Evolutionary conservation across 176 grass and related monocot genomes (phyloP), one percentile per base, ranked within the genome.

Genomic region (Musa acuminata): DNA sequence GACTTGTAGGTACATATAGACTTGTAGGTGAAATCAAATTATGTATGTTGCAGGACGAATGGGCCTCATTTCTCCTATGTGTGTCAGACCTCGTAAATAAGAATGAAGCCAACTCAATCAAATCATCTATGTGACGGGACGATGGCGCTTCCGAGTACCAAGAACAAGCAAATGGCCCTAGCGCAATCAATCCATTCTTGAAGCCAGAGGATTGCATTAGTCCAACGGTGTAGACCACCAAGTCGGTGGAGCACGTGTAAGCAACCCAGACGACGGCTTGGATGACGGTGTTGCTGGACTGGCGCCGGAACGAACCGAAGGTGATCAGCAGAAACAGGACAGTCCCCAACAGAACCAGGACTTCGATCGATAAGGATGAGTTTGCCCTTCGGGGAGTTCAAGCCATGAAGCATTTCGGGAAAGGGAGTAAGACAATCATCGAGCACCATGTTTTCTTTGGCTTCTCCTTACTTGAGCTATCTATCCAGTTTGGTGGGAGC

Each of bases 171-270:
- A 7, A 71, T 19, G 4, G 54, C 10, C 65, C 64, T 1, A 77
- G 53, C 19, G 43, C 11, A 72, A 77, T 54, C n/a, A 77, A 5
- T 0, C 35, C 66, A 20, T 29, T 20, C 11, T 72, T 43, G 49
- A 17, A 54, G 21, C 24, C 24, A 11, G 57, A 65, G 23, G 54
- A 62, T 11, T 77, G 50, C 75, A 78, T 72, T 13, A 78, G 51
- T 11, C 81, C 75, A 8, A 77, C 53, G 12, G 50, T 77, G 57
- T 77, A 78, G 57, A 43, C 48, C 21, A 77, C 75, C 13, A 83
- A 62, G 35, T 13, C 5, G 54, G 60, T 48, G 7, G 75, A 8
- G 24, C 52, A 16, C 9, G 66, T 59, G 66, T 82, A 60, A 10
- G 14, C 54, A 35, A 13, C n/a, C 66, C n/a, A 76, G 20, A 77